Base-by-base conservation (phyloP, 108 stramenopile species). In the Fragilariopsis cylindrus region DNA sequence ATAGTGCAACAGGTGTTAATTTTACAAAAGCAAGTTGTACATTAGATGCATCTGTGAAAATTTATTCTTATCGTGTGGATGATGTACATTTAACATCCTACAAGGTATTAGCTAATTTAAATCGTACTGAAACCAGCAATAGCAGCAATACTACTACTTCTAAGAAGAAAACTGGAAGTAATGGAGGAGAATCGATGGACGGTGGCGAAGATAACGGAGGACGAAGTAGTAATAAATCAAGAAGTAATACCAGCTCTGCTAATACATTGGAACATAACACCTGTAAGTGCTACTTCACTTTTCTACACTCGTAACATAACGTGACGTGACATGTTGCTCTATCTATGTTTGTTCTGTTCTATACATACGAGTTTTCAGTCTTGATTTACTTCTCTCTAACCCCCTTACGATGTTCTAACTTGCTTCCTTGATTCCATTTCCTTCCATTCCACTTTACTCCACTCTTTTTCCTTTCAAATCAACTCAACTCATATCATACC, bases 11-110 rank as follows among this genome's bases (percentile, higher is more conserved):
- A 11, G 74, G 88, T n/a, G 88, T 97, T n/a, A 98, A 98, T 78
- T 99, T 99, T 72, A 96, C 96, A 64, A 96, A 92, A 76, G 98
- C 98, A n/a, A 88, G 87, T 53, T 98, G 98, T 75, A 96, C 98
- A 7, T 77, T 99, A 42, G 97, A 99, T 75, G 98, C 98, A 0
- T 90, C 90, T 52, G 97, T 99, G 47, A 98, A 99, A 79, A 98
- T 99, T 55, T 99, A 99, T 80, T 93, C 93, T 0, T 94, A 97
- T 75, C 92, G 99, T 52, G 98, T 99, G 7, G 99, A 99, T 76
- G 97, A 98, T 83, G 96, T 97, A 13, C 92, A 96, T 76, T 74
- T 92, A 40, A 91, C 89, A 41, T 90, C 91, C 46, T 98, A 96
- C 81, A 93, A 96, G 41, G 96, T 99, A 7, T 81, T 99, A 53